Evolutionary conservation across 2,329 filamentous ascomycete genomes (phyloP), one percentile per base, ranked within the genome.

Genomic region (Talaromyces sp.): DNA sequence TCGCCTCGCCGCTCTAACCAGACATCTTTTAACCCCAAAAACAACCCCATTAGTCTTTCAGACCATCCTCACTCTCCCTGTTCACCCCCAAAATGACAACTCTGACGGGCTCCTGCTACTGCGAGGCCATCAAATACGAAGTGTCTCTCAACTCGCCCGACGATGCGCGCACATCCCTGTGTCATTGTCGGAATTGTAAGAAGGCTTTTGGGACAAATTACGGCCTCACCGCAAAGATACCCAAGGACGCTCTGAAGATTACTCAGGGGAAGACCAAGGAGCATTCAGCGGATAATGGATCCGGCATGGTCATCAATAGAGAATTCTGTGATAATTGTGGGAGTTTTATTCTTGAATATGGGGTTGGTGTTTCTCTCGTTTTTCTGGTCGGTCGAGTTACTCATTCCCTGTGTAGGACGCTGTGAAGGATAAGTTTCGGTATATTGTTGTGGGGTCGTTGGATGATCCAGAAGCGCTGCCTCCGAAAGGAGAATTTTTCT

Each of bases 401-500:
- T 52, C 40, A 61, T 18, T 8, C 6, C 21, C 2, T 18, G 48
- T 57, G 35, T 31, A 74, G 73, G 71, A 73, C 14, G 65, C 66
- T 28, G 73, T 67, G 12, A 75, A 75, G 64, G 66, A 71, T 55
- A 67, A 69, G 8, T 78, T 72, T 61, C 74, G 73, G 33, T 79
- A 81, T 66, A 76, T 82, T 9, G 79, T 77, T 18, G 79, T 82
- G 44, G 82, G 83, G 1, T 81, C 81, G 0, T 70, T 85, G 3
- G 82, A 84, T 62, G 75, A 82, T 21, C 79, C 79, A 0, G 79
- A 81, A 14, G 75, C 71, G 58, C 69, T 84, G 9, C 79, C 81
- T 5, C 82, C 82, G 0, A 84, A 83, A 67, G 82, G 82, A 0
- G 82, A 84, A 65, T 84, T 84, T 72, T 85, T 83, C 66, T 83